These are phyloP conservation scores for Arthonia radiata DNA, from an alignment of 495 filamentous ascomycete genomes.

Conservation along the genomic window DNA sequence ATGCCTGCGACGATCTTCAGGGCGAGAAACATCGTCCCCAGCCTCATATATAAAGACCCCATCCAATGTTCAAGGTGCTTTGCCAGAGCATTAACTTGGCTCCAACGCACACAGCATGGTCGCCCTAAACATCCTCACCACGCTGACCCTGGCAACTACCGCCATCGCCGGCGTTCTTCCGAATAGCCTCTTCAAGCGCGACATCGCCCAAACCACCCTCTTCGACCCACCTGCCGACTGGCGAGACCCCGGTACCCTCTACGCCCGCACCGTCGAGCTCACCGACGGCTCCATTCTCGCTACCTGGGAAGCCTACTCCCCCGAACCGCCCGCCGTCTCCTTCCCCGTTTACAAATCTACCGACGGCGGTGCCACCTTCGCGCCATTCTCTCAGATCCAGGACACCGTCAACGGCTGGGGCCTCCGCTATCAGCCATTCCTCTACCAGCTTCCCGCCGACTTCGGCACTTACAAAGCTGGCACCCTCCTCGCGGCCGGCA, in stretches of 20 bases:
- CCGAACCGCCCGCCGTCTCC: slow-evolving; percentile 28
- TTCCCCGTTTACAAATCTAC: slow-evolving; percentile 40
- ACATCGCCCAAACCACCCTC: too few species aligned
- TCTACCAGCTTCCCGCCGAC: slow-evolving; percentile 30
- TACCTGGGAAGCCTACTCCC: slow-evolving; percentile 40
- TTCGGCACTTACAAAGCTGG: slow-evolving; percentile 26
- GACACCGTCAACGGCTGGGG: slow-evolving; percentile 40
- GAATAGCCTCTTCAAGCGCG: too few species aligned
- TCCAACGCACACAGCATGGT: too few species aligned
- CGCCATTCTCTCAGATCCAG: slow-evolving; percentile 29
- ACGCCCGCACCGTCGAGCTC: slow-evolving; percentile 27
- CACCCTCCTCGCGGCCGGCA: slow-evolving; percentile 36
- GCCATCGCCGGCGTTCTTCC: too few species aligned
- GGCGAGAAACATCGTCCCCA: too few species aligned
- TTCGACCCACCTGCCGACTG: slow-evolving; percentile 20
- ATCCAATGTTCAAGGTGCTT: too few species aligned
- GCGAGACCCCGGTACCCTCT: slow-evolving; percentile 21
- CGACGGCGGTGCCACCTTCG: slow-evolving; percentile 37
- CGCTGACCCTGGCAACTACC: too few species aligned
- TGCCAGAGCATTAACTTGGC: too few species aligned
- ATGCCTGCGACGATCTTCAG: too few species aligned
- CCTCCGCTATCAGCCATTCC: slow-evolving; percentile 39
- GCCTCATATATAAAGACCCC: too few species aligned
- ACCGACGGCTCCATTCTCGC: slow-evolving; percentile 25
- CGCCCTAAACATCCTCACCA: too few species aligned